Base-by-base conservation (phyloP, 202 grass and related monocot genomes). In the Tripidium arundinaceum region DNA sequence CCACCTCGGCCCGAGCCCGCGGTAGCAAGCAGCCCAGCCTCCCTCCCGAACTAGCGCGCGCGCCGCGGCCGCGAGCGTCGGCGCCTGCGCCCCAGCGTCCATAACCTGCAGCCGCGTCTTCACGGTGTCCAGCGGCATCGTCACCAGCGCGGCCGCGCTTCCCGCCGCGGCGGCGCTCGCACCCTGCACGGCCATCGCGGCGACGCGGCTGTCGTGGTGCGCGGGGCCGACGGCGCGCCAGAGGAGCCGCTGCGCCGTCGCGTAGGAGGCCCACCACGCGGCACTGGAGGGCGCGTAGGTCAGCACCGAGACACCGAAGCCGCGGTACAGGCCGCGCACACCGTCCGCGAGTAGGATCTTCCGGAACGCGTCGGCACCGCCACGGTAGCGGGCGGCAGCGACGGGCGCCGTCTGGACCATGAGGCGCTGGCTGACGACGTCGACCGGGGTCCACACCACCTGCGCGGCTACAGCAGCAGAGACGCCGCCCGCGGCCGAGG, bases 51-150 rank as follows among this genome's bases (percentile, higher is more conserved):
- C 21, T 37, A 98, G 78, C 2, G 82, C 84, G 24, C 87, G 83
- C 76, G 91, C 80, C 64, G 92, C 93, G 74, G 69, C 75, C 24
- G 75, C 83, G 10, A 95, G 49, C 14, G 88, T 89, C 40, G 65
- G 50, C 33, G 70, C 60, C 12, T 41, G 79, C 52, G 81, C 78
- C 8, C 79, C 86, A 2, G 76, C 62, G 38, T 79, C 86, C 90
- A 95, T 86, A 26, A 98, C 96, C 86, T 95, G 96, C 16, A 98
- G 77, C n/a, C 96, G 84, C 65, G 92, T 98, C 92, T 91, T 98
- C 60, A 98, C 80, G 14, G 92, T 98, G 85, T 98, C 96, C 42
- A 98, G 69, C 45, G 92, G 96, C 96, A 98, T 95, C 72, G 96
- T 98, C 3, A 98, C 92, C 12, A 93, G 86, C 6, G 88, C 96